Evolutionary conservation across 1,284 basidiomycete genomes (phyloP), one percentile per base, ranked within the genome.

Genomic region (Ustanciosporium gigantosporum): DNA sequence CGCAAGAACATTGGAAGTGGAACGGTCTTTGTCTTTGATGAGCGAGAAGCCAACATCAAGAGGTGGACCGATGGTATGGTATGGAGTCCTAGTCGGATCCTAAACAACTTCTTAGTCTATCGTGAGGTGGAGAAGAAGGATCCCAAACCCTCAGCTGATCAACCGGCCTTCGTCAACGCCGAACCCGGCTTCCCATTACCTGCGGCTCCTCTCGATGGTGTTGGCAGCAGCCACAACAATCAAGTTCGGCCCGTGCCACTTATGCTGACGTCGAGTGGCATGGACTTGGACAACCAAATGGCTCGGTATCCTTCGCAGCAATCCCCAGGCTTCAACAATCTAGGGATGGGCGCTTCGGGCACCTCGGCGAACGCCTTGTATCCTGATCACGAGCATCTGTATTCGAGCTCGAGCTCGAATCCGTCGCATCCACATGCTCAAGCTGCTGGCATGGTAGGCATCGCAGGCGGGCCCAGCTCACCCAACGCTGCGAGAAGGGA

Each of bases 21-120:
- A 48, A 89, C 89, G 3, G 90, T 98, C 24, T 98, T 96, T 74
- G 93, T 97, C 52, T 97, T 97, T 77, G 91, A 98, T 79, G 93
- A 96, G 81, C 87, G 90, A 69, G 91, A 96, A 79, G 91, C 90
- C 70, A 92, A 92, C 27, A 97, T 98, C 82, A 96, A 95, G 81
- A 84, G 94, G 40, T 97, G 94, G 93, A 98, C 94, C 0, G 93
- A 98, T 79, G 93, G 93, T 5, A 87, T 91, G 77, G 88, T 90
- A 72, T 97, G 93, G 94, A 88, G 87, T 16, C 88, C 88, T 0
- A 89, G 87, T 51, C 82, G 90, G 39, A 92, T 96, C 34, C 82
- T 96, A 36, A 90, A 90, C 73, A 97, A 97, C 80, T 97, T 96
- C 77, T 82, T 97, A 64, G 87, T 73, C 27, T 73, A 73, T 37